Base-by-base conservation (phyloP, 2,329 filamentous ascomycete genomes). In the Fusarium mundagurra region DNA sequence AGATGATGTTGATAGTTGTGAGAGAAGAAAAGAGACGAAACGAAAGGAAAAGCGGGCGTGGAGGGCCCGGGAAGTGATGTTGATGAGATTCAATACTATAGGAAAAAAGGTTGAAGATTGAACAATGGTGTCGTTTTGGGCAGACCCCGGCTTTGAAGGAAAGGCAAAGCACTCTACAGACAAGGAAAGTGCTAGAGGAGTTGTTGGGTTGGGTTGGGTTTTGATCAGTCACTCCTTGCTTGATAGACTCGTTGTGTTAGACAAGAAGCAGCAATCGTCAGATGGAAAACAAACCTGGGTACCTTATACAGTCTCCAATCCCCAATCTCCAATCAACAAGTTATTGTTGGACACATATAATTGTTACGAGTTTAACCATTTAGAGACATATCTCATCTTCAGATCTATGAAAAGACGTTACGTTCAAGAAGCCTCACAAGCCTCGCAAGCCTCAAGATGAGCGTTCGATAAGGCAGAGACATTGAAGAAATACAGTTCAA, bases 51-150 rank as follows among this genome's bases (percentile, higher is more conserved):
- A 10, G n/a, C 43, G 29, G 44, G 64, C 47, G 24, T 53, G 31
- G 31, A 57, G 39, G 51, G n/a, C 31, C 58, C 53, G 22, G 45
- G 44, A 33, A 29, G 34, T 44, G 54, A 67, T 73, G 60, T 39
- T 70, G 70, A 38, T 50, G 43, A 65, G 48, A 31, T 61, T 60
- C 36, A 36, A 62, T 62, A 18, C 24, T 59, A 61, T 72, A 64
- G 71, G 71, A 22, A 59, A 47, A 51, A 34, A 68, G 44, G 58
- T 41, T 69, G 44, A 45, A 57, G 54, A 51, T 47, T 51, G 48
- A 59, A 60, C 27, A 24, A 61, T 29, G 24, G 31, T 38, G 34
- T 14, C 34, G 36, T 63, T 51, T 66, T 55, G 41, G 36, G 31
- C 22, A 17, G 55, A 50, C 7, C 34, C n/a, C 36, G 34, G 24